phyloP scores from a whole-genome alignment of 306 rosid genomes.

The Phaseolus lunatus region DNA sequence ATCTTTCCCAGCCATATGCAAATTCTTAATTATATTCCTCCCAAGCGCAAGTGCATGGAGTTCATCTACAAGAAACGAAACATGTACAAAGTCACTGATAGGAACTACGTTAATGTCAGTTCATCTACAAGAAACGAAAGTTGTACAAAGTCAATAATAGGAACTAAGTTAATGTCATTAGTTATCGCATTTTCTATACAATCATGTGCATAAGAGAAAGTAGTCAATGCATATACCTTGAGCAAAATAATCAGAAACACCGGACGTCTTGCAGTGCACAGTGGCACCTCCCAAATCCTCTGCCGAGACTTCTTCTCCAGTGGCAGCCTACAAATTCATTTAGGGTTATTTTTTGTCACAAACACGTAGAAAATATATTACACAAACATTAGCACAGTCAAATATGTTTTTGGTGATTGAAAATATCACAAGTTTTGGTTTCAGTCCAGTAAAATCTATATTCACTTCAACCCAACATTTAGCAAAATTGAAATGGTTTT shows the following conservation, averaged over 20 bases:
- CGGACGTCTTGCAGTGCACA: conserved; percentile 93
- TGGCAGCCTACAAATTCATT: conserved; percentile 79
- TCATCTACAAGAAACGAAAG: conserved; percentile 67
- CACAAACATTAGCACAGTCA: background rate
- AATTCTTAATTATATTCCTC: conserved; percentile 84
- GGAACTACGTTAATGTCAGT: conserved; percentile 25
- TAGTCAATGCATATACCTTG: conserved; percentile 63
- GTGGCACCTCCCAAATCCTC: conserved; percentile 93
- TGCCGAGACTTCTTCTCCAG: conserved; percentile 96
- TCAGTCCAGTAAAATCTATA: background rate
- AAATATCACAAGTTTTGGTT: background rate
- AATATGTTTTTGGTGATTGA: background rate
- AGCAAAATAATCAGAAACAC: conserved; percentile 97
- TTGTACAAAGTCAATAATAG: conserved; percentile 1
- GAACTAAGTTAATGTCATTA: conserved; percentile 1
- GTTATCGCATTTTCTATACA: conserved; percentile 18
- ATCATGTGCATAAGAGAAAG: background rate
- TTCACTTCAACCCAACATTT: background rate
- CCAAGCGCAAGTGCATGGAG: conserved; percentile 89
- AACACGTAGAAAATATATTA: conserved; percentile 33
- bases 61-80: conserved; percentile 69
- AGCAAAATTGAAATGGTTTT: background rate
- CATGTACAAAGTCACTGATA: conserved; percentile 10
- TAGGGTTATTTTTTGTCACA: conserved; percentile 40
- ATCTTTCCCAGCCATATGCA: conserved; percentile 91